Evolutionary conservation across 768 basidiomycete species (phyloP).

Genomic region (Pleurotus platypus): DNA sequence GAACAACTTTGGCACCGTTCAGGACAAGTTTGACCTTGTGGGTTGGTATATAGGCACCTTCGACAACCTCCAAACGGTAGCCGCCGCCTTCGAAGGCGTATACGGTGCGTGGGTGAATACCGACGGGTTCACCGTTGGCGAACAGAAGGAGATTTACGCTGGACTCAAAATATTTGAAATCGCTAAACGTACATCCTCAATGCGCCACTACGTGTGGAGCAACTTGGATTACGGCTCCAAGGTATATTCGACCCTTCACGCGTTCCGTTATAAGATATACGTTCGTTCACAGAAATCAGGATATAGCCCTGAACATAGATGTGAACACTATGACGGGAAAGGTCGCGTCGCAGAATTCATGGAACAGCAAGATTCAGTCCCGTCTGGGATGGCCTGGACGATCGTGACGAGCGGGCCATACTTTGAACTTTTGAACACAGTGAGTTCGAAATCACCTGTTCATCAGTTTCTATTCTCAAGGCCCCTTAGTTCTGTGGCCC

Average conservation of each 20-base stretch:
- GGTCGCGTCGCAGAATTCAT: constrained; percentile 37
- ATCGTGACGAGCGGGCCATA: constrained; percentile 36
- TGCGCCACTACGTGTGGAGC: constrained; percentile 39
- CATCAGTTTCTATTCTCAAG: neutral
- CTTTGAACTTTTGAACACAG: constrained; percentile 37
- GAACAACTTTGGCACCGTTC: neutral
- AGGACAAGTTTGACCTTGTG: neutral
- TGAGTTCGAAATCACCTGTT: constrained; percentile 16
- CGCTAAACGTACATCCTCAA: constrained; percentile 25
- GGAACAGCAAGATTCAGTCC: constrained; percentile 28
- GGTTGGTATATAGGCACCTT: constrained; percentile 27
- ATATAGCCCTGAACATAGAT: constrained; percentile 27
- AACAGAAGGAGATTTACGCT: constrained; percentile 33
- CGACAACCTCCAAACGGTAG: constrained; percentile 24
- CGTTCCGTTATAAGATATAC: neutral
- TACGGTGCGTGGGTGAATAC: constrained; percentile 39
- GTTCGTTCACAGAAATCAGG: constrained; percentile 14
- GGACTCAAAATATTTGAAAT: constrained; percentile 39
- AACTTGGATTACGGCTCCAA: constrained; percentile 37
- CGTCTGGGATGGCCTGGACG: constrained; percentile 29
- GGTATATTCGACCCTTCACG: constrained; percentile 16
- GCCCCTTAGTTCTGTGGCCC: constrained; percentile 27
- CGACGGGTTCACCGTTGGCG: constrained; percentile 36
- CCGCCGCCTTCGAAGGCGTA: constrained; percentile 27
- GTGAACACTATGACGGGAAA: constrained; percentile 40